These are phyloP conservation scores for Fusarium buxicola DNA, from an alignment of 2,329 filamentous ascomycete genomes.

Conservation along the genomic window DNA sequence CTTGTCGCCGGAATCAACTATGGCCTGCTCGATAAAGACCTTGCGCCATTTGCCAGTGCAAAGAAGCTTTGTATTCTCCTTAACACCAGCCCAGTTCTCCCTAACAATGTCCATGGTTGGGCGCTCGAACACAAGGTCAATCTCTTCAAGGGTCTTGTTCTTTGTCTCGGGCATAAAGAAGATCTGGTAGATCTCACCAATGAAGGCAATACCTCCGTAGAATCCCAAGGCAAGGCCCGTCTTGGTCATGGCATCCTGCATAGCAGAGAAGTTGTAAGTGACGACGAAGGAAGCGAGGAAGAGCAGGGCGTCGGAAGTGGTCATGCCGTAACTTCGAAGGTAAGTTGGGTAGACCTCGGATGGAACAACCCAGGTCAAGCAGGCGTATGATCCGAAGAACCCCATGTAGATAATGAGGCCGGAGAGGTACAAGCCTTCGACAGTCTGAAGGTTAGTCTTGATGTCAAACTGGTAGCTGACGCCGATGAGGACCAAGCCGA, in stretches of 20 bases:
- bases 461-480: slow-evolving; percentile 68
- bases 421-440: slow-evolving; percentile 72
- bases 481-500: slow-evolving; percentile 75
- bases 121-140: slow-evolving; percentile 73
- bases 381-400: slow-evolving; percentile 75
- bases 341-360: slow-evolving; percentile 80
- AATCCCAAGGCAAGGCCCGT: slow-evolving; percentile 77
- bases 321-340: slow-evolving; percentile 79
- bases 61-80: slow-evolving; percentile 47
- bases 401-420: slow-evolving; percentile 76
- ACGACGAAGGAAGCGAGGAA: slow-evolving; percentile 80
- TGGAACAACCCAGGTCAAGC: slow-evolving; percentile 74
- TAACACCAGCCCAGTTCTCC: slow-evolving; percentile 62
- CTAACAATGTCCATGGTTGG: slow-evolving; percentile 72
- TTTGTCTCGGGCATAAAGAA: slow-evolving; percentile 83
- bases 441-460: slow-evolving; percentile 57
- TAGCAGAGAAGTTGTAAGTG: slow-evolving; percentile 79
- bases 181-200: slow-evolving; percentile 79
- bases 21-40: slow-evolving; percentile 44
- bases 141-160: slow-evolving; percentile 75
- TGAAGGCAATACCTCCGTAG: slow-evolving; percentile 77
- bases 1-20: slow-evolving; percentile 24
- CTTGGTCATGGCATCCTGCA: slow-evolving; percentile 74
- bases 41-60: slow-evolving; percentile 37
- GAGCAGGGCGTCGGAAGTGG: slow-evolving; percentile 73